Evolutionary conservation across 2,329 filamentous ascomycete species (phyloP).

Genomic region (Scedosporium boydii): DNA sequence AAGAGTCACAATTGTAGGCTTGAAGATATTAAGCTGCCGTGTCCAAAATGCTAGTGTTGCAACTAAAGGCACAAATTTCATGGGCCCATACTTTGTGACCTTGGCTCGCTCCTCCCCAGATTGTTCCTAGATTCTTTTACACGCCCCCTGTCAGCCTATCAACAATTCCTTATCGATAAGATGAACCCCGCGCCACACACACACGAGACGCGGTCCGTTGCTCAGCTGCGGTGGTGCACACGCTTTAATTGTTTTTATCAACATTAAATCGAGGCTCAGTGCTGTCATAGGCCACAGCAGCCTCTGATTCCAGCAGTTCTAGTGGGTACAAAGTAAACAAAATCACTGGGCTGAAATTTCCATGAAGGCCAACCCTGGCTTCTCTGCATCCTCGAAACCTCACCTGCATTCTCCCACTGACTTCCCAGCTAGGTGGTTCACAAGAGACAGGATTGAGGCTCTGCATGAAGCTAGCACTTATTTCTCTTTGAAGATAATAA

Average conservation of each 20-base stretch:
- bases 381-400: not conserved
- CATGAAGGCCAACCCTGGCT: not conserved
- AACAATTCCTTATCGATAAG: not conserved
- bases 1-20: too few species aligned
- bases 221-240: not conserved
- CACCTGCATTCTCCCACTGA: not conserved
- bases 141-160: not conserved
- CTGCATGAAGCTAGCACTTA: not conserved
- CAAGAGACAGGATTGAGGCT: too few species aligned
- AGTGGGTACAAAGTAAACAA: not conserved
- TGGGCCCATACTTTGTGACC: not conserved
- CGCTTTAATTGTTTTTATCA: not conserved
- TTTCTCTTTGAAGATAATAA: constrained; percentile 1
- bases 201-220: not conserved
- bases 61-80: not conserved
- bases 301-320: not conserved
- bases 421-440: not conserved
- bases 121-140: not conserved
- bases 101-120: too few species aligned
- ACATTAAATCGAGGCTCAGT: not conserved
- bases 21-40: too few species aligned
- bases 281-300: not conserved
- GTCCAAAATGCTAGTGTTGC: not conserved
- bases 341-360: not conserved
- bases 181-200: not conserved